Conservation (phyloP, 164 flowering plant genomes). For the Dillenia suffruticosa region DNA sequence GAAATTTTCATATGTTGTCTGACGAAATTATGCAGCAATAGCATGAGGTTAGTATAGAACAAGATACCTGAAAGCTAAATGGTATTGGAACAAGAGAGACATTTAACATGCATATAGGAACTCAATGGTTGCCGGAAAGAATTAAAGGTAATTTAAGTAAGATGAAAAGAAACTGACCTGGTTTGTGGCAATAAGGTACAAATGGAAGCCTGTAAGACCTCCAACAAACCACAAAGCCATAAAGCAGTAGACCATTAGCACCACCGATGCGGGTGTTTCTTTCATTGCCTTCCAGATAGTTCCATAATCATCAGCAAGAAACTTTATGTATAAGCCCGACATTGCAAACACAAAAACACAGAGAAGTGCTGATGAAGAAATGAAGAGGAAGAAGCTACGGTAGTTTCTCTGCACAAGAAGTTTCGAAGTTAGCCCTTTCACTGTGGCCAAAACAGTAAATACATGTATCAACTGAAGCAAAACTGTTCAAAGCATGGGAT, state of each 20-base stretch:
- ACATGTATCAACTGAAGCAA: too few relatives aligned
- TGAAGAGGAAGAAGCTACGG: constrained; percentile 39
- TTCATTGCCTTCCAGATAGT: constrained; percentile 33
- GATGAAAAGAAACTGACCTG: constrained; percentile 26
- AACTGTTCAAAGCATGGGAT: too few relatives aligned
- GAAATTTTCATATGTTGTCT: constrained; percentile 28
- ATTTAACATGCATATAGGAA: too few relatives aligned
- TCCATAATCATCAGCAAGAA: constrained; percentile 13
- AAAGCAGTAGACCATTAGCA: constrained; percentile 38
- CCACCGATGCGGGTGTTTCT: constrained; percentile 24
- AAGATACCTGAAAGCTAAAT: too few relatives aligned
- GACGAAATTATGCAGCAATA: constrained; percentile 12
- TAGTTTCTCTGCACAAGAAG: constrained; percentile 48
- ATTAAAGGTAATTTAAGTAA: too few relatives aligned
- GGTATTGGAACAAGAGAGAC: too few relatives aligned
- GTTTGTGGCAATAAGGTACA: constrained; percentile 38
- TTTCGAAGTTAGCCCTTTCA: background rate
- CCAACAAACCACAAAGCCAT: constrained; percentile 47
- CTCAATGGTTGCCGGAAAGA: too few relatives aligned
- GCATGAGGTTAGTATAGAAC: too few relatives aligned
- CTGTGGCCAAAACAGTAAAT: too few relatives aligned
- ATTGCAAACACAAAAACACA: constrained; percentile 44
- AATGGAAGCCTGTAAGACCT: constrained; percentile 48
- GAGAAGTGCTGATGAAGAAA: constrained; percentile 37
- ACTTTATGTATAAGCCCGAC: constrained; percentile 30